Percentiles rank a stretch among this genome's conserved stretches.
These are phyloP conservation scores for Melaleuca quinquenervia DNA, from an alignment of 345 rosid species.

Conservation along the genomic window DNA sequence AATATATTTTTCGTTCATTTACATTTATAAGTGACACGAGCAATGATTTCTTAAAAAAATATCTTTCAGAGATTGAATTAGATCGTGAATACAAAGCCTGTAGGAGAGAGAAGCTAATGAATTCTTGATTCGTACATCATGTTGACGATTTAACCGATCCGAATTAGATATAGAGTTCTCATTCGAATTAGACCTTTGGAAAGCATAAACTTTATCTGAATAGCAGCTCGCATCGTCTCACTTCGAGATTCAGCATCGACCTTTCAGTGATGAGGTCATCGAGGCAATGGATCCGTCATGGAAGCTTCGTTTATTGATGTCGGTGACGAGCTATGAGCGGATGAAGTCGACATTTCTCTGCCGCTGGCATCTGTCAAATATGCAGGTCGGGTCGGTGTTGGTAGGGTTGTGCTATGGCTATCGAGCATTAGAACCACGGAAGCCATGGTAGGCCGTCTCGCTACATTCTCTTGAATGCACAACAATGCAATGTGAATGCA, in stretches of 20 bases:
- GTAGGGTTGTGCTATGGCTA: neutral
- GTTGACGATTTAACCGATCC: neutral
- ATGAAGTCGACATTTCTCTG: neutral
- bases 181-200: too few species aligned
- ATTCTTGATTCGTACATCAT: neutral
- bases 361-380: neutral
- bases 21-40: too few species aligned
- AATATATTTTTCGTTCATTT: too few species aligned
- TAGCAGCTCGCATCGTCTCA: too few species aligned
- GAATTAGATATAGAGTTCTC: too few species aligned
- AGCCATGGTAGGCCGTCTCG: constrained; percentile 16
- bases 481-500: constrained; percentile 21
- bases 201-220: too few species aligned
- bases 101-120: neutral
- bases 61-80: too few species aligned
- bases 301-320: neutral
- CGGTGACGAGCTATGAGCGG: neutral
- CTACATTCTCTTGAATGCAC: constrained; percentile 16
- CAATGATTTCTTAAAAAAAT: too few species aligned
- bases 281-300: neutral
- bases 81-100: too few species aligned
- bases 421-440: constrained; percentile 8
- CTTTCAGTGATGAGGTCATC: neutral
- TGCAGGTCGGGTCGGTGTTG: neutral
- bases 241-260: neutral